Evolutionary conservation across 176 grass and related monocot species (phyloP).

Genomic region (Eleusine indica): DNA sequence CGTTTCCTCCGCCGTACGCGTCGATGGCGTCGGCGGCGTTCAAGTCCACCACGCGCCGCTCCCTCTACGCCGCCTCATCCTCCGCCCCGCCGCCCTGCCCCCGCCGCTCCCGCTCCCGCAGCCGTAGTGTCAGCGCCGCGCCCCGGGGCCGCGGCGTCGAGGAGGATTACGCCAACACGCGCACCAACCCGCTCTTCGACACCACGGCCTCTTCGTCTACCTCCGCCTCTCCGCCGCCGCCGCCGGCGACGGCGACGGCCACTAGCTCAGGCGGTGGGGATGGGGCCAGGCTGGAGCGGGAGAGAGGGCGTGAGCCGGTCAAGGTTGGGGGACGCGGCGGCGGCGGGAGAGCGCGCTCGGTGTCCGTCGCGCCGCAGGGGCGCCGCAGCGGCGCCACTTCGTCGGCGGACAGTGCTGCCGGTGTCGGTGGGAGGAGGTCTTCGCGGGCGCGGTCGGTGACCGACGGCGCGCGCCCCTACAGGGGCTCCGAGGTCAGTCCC

Average conservation of each 20-base stretch:
- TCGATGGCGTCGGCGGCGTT: constrained; percentile 48
- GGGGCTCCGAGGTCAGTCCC: constrained; percentile 35
- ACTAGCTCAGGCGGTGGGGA: not conserved
- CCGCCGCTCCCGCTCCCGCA: constrained; percentile 39
- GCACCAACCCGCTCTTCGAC: constrained; percentile 59
- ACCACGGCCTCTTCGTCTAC: not conserved
- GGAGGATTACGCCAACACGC: constrained; percentile 34
- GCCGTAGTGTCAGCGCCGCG: constrained; percentile 41
- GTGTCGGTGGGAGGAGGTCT: not conserved
- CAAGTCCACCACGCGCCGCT: constrained; percentile 45
- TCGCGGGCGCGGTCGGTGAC: constrained; percentile 19
- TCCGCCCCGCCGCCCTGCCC: constrained; percentile 12
- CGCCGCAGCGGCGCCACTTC: not conserved
- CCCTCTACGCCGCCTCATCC: constrained; percentile 8
- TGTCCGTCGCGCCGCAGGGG: constrained; percentile 44
- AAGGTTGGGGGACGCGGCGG: not conserved
- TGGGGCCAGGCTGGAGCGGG: not conserved
- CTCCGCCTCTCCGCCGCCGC: not conserved
- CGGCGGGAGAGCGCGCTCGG: constrained; percentile 39
- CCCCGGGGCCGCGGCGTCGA: not conserved
- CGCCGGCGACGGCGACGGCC: not conserved
- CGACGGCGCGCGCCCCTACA: not conserved
- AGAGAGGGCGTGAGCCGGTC: constrained; percentile 35
- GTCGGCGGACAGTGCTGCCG: not conserved
- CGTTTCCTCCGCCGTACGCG: not conserved